A percentile compares a stretch with the other conserved stretches of the same genome.
These are phyloP conservation scores for Trametes cinnabarina DNA, from an alignment of 768 basidiomycete species.

Conservation along the genomic window DNA sequence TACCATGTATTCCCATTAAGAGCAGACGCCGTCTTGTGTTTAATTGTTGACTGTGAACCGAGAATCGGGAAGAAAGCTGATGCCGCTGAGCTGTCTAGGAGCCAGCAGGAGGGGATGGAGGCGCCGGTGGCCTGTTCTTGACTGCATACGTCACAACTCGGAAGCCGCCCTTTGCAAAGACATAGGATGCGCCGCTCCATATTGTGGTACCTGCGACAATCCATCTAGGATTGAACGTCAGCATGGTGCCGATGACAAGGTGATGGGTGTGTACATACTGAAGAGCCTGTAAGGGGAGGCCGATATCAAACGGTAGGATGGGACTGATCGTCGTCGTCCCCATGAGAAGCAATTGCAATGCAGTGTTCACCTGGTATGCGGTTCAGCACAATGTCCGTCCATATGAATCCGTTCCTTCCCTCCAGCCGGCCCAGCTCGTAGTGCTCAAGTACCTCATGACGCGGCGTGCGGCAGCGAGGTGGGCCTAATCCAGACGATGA, in stretches of 20 bases:
- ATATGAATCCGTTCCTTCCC: background rate
- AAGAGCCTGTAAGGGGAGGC: conserved; percentile 55
- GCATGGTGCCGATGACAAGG: background rate
- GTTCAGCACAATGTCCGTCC: background rate
- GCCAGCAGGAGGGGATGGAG: background rate
- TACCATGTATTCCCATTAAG: conserved; percentile 3
- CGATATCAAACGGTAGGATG: conserved; percentile 60
- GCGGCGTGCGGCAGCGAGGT: no score
- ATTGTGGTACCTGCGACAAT: conserved; percentile 88
- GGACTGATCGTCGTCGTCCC: conserved; percentile 85
- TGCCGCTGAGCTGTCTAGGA: background rate
- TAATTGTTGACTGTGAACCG: background rate
- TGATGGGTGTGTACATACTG: conserved; percentile 60
- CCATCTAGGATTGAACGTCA: conserved; percentile 49
- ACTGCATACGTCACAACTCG: conserved; percentile 39
- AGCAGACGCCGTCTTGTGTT: background rate
- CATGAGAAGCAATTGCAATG: conserved; percentile 89
- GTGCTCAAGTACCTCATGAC: background rate
- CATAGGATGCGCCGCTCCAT: conserved; percentile 85
- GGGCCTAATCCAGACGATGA: no score
- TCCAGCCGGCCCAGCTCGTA: conserved; percentile 4
- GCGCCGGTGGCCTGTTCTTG: conserved; percentile 11
- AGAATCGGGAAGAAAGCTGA: background rate
- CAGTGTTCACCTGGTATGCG: conserved; percentile 77
- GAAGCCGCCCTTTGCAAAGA: conserved; percentile 74